Conservation (phyloP, 140 eudicot genomes). For the Bidens hawaiensis region DNA sequence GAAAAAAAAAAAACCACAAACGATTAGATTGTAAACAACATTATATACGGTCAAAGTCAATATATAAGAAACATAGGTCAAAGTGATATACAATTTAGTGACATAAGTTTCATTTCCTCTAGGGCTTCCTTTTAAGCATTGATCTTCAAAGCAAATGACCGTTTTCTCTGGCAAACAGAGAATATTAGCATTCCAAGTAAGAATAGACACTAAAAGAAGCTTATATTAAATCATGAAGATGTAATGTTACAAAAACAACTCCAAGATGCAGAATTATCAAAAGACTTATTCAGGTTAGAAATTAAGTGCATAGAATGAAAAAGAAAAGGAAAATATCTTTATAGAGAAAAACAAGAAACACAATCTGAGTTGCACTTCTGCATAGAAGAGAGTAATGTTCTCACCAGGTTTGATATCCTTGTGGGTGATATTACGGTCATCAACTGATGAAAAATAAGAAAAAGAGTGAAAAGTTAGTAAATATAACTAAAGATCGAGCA, state of each 20-base stretch:
- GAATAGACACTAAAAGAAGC: conserved; percentile 7
- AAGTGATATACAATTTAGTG: conserved; percentile 56
- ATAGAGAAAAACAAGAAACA: neutral
- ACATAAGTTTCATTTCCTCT: conserved; percentile 52
- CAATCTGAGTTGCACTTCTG: conserved; percentile 7
- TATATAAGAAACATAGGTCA: conserved; percentile 4
- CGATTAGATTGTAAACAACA: neutral
- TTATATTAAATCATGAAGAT: neutral
- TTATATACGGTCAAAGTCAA: neutral
- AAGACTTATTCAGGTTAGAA: no score
- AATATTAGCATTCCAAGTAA: conserved; percentile 10
- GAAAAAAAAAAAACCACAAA: conserved; percentile 15
- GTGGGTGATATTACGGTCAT: conserved; percentile 84
- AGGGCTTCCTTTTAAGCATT: conserved; percentile 75
- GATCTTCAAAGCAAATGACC: conserved; percentile 94
- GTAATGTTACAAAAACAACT: conserved; percentile 6
- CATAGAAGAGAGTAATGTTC: conserved; percentile 16
- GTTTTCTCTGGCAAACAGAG: conserved; percentile 63
- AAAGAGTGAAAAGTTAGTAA: conserved; percentile 4
- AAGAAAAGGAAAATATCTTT: no score
- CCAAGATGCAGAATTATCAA: conserved; percentile 6
- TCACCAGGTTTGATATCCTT: conserved; percentile 98
- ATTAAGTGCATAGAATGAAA: no score
- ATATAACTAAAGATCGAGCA: neutral
- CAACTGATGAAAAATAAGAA: conserved; percentile 40